These are phyloP conservation scores for Crassisporium funariophilum DNA, from an alignment of 768 basidiomycete genomes.

Conservation along the genomic window DNA sequence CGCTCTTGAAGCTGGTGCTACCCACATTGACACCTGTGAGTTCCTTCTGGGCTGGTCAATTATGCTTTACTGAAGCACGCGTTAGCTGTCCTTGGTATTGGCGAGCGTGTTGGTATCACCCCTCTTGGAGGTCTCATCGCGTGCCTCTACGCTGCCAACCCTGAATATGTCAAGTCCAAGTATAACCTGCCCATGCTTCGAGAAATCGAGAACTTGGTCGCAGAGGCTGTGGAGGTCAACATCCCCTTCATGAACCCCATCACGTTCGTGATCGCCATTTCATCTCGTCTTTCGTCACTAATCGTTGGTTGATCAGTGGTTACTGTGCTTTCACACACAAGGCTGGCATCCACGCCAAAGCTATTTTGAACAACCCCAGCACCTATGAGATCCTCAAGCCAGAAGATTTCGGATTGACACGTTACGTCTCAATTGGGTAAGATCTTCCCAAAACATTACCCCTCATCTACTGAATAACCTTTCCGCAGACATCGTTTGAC, in stretches of 20 bases:
- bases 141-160: conserved; percentile 94
- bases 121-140: conserved; percentile 96
- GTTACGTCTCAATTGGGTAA: conserved; percentile 96
- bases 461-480: neutral
- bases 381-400: conserved; percentile 99
- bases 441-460: conserved; percentile 17
- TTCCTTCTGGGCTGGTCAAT: conserved; percentile 3
- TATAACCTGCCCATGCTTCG: conserved; percentile 97
- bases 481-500: conserved; percentile 81
- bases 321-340: conserved; percentile 99
- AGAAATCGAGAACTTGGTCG: conserved; percentile 98
- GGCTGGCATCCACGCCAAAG: conserved; percentile 99
- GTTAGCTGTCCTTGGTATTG: conserved; percentile 91
- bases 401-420: conserved; percentile 95
- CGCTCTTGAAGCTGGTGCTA: conserved; percentile 97
- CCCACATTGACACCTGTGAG: conserved; percentile 96
- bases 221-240: conserved; percentile 97
- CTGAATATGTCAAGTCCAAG: conserved; percentile 99
- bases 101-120: conserved; percentile 98
- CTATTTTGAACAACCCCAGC: conserved; percentile 96
- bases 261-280: conserved; percentile 52
- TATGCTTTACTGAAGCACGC: neutral
- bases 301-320: conserved; percentile 55
- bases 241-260: conserved; percentile 97
- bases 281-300: neutral